Conservation (phyloP, 164 flowering plant genomes). For the Liriodendron chinense region DNA sequence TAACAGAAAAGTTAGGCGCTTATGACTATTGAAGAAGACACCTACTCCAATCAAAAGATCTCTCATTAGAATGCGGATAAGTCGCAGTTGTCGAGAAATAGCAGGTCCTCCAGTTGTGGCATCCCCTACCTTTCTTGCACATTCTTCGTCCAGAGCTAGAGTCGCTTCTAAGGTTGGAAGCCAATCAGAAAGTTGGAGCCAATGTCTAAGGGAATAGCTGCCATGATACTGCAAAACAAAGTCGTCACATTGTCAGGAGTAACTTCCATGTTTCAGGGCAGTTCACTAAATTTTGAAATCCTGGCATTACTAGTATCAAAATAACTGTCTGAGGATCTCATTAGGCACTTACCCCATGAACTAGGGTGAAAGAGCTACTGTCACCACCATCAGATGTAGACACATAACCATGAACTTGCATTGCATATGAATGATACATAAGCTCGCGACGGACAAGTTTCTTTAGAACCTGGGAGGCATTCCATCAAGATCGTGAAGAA, state of each 20-base stretch:
- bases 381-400: constrained; percentile 40
- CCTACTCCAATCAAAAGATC: constrained; percentile 97
- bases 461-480: constrained; percentile 63
- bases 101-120: constrained; percentile 91
- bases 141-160: constrained; percentile 86
- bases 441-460: constrained; percentile 70
- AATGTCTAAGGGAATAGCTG: constrained; percentile 90
- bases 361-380: constrained; percentile 60
- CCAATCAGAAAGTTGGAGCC: constrained; percentile 97
- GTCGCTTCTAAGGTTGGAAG: constrained; percentile 97
- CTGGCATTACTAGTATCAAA: not conserved
- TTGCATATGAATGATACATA: constrained; percentile 89
- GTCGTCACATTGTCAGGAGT: not conserved
- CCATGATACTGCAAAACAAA: constrained; percentile 74
- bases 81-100: constrained; percentile 68
- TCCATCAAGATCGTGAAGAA: not conserved
- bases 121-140: constrained; percentile 86
- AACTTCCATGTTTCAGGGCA: not conserved
- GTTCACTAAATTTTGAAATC: not conserved
- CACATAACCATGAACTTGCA: constrained; percentile 95
- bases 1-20: not conserved
- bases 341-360: constrained; percentile 73
- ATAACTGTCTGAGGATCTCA: not conserved
- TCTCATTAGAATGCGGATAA: constrained; percentile 85
- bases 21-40: not conserved